These are phyloP conservation scores for Vigna angularis DNA, from an alignment of 306 rosid species.

Conservation along the genomic window DNA sequence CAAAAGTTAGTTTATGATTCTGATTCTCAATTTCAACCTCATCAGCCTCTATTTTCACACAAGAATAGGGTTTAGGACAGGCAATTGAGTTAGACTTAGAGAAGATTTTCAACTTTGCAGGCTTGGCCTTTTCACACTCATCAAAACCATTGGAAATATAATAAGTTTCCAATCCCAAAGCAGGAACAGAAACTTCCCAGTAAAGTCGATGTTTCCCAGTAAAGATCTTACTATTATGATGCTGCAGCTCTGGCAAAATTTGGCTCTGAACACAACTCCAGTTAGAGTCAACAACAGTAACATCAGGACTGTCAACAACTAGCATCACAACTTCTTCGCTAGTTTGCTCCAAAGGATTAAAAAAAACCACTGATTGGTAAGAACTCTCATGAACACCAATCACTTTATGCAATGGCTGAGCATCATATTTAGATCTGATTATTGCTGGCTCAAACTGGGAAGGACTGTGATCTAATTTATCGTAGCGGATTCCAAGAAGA, in stretches of 20 bases:
- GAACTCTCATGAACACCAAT: conserved; percentile 67
- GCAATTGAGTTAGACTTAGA: conserved; percentile 56
- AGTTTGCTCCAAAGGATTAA: conserved; percentile 86
- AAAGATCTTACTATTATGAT: conserved; percentile 71
- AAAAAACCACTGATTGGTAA: conserved; percentile 68
- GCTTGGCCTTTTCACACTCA: conserved; percentile 79
- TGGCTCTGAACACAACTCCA: conserved; percentile 87
- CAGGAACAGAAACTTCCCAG: conserved; percentile 86
- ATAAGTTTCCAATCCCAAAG: conserved; percentile 87
- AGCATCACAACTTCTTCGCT: conserved; percentile 91
- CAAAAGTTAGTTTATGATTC: conserved; percentile 79
- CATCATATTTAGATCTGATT: conserved; percentile 89
- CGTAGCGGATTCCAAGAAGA: conserved; percentile 83
- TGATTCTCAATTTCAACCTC: conserved; percentile 73
- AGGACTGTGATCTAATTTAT: conserved; percentile 76
- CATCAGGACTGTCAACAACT: conserved; percentile 75
- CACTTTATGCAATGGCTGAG: conserved; percentile 81
- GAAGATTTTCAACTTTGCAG: conserved; percentile 71
- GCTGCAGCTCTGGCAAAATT: conserved; percentile 83
- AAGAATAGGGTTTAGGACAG: conserved; percentile 83
- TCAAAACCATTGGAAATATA: conserved; percentile 67
- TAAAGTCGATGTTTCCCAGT: conserved; percentile 87
- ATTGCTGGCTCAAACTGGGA: conserved; percentile 81
- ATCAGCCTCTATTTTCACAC: conserved; percentile 59
- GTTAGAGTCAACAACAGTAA: conserved; percentile 78